These are phyloP conservation scores for Aspergillus versicolor DNA, from an alignment of 2,329 filamentous ascomycete species.

Conservation along the genomic window DNA sequence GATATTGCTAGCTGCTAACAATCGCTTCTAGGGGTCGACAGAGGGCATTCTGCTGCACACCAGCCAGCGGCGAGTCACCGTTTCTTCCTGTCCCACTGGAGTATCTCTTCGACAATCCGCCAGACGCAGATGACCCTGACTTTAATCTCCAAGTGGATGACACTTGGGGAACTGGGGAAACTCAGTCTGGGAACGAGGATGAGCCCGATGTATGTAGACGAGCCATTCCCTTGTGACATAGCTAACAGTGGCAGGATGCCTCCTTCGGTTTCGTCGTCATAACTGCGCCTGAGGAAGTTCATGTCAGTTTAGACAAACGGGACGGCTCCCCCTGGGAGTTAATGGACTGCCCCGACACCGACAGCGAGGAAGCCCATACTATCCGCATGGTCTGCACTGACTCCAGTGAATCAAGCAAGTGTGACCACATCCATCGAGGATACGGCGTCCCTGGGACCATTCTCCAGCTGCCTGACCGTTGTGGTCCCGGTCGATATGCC, in stretches of 20 bases:
- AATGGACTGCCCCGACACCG: conserved; percentile 35
- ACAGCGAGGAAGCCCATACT: conserved; percentile 32
- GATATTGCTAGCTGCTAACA: background rate
- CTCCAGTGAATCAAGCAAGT: conserved; percentile 34
- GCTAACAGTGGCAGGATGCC: conserved; percentile 7
- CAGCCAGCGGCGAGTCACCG: background rate
- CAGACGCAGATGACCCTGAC: conserved; percentile 28
- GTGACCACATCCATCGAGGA: conserved; percentile 38
- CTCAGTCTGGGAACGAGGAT: conserved; percentile 28
- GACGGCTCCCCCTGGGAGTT: conserved; percentile 50
- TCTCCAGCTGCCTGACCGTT: conserved; percentile 43
- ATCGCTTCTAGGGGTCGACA: background rate
- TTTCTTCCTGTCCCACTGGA: conserved; percentile 13
- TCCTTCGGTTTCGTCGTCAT: conserved; percentile 11
- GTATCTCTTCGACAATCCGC: conserved; percentile 26
- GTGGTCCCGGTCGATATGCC: conserved; percentile 43
- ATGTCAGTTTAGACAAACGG: conserved; percentile 39
- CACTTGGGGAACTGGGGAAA: conserved; percentile 19
- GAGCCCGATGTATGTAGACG: background rate
- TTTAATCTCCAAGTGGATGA: conserved; percentile 31
- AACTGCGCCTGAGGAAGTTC: conserved; percentile 30
- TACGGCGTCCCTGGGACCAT: conserved; percentile 40
- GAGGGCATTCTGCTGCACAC: conserved; percentile 12
- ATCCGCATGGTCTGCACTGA: conserved; percentile 42
- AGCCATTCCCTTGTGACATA: background rate